Conservation (phyloP, 768 basidiomycete genomes). For the Termitomyces sp. region DNA sequence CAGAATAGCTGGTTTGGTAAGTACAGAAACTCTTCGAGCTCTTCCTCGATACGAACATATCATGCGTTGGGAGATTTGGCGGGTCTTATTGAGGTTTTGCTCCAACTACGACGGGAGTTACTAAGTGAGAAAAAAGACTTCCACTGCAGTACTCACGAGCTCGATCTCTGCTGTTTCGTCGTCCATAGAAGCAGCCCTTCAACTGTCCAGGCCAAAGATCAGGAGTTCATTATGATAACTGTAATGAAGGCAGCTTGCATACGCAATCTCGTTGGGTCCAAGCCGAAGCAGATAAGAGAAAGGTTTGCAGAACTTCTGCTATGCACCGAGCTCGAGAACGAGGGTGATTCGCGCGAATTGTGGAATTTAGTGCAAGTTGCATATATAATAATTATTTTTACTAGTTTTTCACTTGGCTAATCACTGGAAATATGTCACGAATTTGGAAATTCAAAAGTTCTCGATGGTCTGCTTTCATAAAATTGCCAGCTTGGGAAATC, state of each 20-base stretch:
- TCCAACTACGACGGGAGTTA: slow-evolving; percentile 52
- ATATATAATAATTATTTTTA: not conserved
- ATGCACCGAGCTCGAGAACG: not conserved
- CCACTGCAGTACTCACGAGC: slow-evolving; percentile 37
- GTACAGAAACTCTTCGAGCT: slow-evolving; percentile 10
- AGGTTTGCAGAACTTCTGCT: not conserved
- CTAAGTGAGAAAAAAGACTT: not conserved
- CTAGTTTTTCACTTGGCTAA: no score
- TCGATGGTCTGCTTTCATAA: no score
- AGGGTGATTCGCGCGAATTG: not conserved
- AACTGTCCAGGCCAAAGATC: not conserved
- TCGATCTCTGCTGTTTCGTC: slow-evolving; percentile 77
- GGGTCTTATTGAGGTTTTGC: slow-evolving; percentile 84
- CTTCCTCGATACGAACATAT: slow-evolving; percentile 50
- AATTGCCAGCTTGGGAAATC: no score
- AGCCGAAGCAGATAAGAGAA: not conserved
- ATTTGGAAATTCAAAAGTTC: no score
- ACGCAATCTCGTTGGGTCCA: not conserved
- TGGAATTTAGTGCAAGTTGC: not conserved
- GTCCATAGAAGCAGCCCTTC: slow-evolving; percentile 31
- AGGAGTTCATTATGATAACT: not conserved
- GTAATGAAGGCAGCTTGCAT: not conserved
- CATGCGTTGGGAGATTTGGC: slow-evolving; percentile 83
- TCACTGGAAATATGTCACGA: no score
- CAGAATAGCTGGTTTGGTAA: slow-evolving; percentile 62